Evolutionary conservation across 805 yeast species (phyloP), one percentile per base, ranked within the genome.

Genomic region (Maudiozyma barnettii): DNA sequence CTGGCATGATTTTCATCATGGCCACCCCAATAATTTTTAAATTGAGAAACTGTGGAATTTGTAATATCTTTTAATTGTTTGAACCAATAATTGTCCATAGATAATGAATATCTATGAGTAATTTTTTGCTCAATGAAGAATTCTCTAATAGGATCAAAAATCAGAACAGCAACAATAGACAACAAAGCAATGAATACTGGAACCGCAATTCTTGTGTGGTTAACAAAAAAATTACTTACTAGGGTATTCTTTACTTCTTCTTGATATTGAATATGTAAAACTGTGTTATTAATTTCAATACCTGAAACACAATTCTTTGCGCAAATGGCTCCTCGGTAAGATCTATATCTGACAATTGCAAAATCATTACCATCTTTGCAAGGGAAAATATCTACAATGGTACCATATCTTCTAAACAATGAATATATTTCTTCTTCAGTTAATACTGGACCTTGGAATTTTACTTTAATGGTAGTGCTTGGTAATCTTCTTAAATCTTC

Each of bases 241-340:
- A 75, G 56, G 54, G 79, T 80, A 21, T 71, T 80, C 46, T 75
- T 68, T 29, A 70, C 61, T n/a, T 74, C 61, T 14, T 81, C 80
- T 36, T 75, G 77, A 63, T 84, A 91, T 54, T 81, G 84, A 41
- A 90, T 74, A 59, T 89, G 96, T 44, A 91, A 56, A 1, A 77
- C 73, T 1, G 87, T 79, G 29, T 76, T 78, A 40, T 79, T 79
- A 37, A 85, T 68, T 19, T 68, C 71, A 50, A 84, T 69, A 30
- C 96, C 96, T 16, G 95, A 88, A 20, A 87, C 73, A 74, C 99
- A 93, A 65, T 89, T 89, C 58, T 87, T 81, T 0, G 98, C 96
- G 50, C 88, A 70, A 7, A 88, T 81, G 1, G 97, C 93, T 36
- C 86, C 78, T 49, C 84, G 72, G 7, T 75, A 64, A 1, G 72